Conservation (phyloP, 805 yeast species). For the Ogataea saltuana region DNA sequence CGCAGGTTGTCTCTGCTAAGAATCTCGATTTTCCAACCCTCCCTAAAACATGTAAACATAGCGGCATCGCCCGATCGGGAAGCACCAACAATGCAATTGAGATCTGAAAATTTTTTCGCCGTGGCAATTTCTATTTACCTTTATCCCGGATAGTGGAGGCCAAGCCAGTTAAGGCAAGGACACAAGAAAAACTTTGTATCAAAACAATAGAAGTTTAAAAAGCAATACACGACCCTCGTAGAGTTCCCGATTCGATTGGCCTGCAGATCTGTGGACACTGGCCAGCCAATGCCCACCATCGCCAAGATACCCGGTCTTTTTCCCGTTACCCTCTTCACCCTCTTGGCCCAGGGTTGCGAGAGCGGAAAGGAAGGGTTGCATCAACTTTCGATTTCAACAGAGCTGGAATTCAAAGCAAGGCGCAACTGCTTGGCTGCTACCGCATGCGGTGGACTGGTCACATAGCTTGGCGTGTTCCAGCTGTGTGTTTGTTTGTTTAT, state of each 20-base stretch:
- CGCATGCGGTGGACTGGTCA: too few relatives aligned
- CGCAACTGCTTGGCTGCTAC: too few relatives aligned
- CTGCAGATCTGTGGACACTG: not conserved
- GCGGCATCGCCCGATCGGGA: conserved; percentile 2
- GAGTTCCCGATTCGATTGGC: not conserved
- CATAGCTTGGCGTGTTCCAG: too few relatives aligned
- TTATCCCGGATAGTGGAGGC: conserved; percentile 1
- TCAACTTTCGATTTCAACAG: too few relatives aligned
- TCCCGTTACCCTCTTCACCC: too few relatives aligned
- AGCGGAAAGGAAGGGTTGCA: too few relatives aligned
- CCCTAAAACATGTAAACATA: conserved; percentile 6
- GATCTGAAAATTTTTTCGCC: conserved; percentile 7
- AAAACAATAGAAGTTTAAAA: not conserved
- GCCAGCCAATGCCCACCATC: not conserved
- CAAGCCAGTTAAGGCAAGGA: not conserved
- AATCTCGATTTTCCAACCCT: not conserved
- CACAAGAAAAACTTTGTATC: too few relatives aligned
- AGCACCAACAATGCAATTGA: conserved; percentile 4
- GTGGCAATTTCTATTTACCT: conserved; percentile 2
- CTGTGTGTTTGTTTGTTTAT: too few relatives aligned
- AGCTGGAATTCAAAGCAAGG: too few relatives aligned
- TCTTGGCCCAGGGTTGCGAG: too few relatives aligned
- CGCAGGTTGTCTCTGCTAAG: not conserved
- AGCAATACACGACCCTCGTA: not conserved
- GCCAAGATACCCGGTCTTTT: too few relatives aligned